Base-by-base conservation (phyloP, 768 basidiomycete species). In the Russula ochroleuca region DNA sequence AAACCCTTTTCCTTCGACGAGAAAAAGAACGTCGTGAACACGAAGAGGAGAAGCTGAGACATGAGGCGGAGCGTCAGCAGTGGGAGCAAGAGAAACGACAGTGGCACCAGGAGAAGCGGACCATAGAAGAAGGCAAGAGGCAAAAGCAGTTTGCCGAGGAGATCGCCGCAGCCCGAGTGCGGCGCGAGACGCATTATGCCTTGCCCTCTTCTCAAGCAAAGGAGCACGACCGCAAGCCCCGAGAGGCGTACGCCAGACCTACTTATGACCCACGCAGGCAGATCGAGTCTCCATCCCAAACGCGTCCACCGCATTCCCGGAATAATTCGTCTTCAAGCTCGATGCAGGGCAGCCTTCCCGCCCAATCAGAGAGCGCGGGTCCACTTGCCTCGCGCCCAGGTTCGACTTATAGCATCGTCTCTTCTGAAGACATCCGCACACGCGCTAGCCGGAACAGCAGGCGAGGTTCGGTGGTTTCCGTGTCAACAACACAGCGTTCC, bases 1-100 rank as follows among this genome's bases (percentile, higher is more conserved):
- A 86, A 74, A 84, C 83, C 48, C 80, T 73, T 51, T 86, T 87
- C 63, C 73, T 88, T 69, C 80, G 78, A 50, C 79, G 80, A 72
- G 83, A 88, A 68, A 81, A 82, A 66, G 78, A 83, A 65, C 79
- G 78, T 59, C 80, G 86, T 33, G 74, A 75, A 41, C 73, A 76
- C 47, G 81, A 81, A 67, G 78, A 78, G 43, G 81, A 81, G 64
- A 69, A 71, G 61, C 69, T 65, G 28, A 74, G 69, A 57, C 69
- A 73, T 57, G 78, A 78, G 41, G 79, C 76, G 49, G 79, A 81
- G 68, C 77, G 80, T 50, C 74, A 72, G 63, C 73, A 71, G 54
- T 76, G 80, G 65, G 78, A 79, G 47, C 75, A 76, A 55, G 80
- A 80, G 61, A 73, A 75, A 62, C 74, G 70, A 54, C 70, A 73